Evolutionary conservation across 331 rosid species (phyloP).

Genomic region (Acacia pycnantha): DNA sequence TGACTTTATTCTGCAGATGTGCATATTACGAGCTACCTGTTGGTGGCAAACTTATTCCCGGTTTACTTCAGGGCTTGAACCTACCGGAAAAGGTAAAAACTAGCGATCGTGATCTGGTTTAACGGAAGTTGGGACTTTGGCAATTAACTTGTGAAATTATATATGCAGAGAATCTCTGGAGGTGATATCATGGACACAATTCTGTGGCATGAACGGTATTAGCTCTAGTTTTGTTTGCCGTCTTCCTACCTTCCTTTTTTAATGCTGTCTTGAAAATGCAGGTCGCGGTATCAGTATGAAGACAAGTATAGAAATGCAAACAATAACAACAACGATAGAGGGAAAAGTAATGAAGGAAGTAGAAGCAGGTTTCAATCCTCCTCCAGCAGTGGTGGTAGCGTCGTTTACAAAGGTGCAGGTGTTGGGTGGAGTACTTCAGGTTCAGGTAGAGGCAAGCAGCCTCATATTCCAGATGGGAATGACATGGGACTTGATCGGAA

Average conservation of each 20-base stretch:
- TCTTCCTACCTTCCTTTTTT: background rate
- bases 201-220: background rate
- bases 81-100: constrained; percentile 30
- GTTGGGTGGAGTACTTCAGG: background rate
- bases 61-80: constrained; percentile 20
- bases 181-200: background rate
- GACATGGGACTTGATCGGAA: background rate
- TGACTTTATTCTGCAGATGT: constrained; percentile 23
- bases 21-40: constrained; percentile 19
- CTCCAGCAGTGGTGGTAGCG: background rate
- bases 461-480: too few species aligned
- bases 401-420: background rate
- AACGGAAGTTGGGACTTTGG: background rate
- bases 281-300: background rate
- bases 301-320: background rate
- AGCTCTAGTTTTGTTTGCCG: background rate
- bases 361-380: background rate
- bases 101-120: background rate
- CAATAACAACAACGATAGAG: too few species aligned
- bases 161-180: background rate
- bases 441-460: background rate
- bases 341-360: background rate
- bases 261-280: background rate
- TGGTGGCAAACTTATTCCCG: constrained; percentile 16
- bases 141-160: too few species aligned